Evolutionary conservation across 2,329 filamentous ascomycete genomes (phyloP).

Genomic region (Boeremia lycopersici): DNA sequence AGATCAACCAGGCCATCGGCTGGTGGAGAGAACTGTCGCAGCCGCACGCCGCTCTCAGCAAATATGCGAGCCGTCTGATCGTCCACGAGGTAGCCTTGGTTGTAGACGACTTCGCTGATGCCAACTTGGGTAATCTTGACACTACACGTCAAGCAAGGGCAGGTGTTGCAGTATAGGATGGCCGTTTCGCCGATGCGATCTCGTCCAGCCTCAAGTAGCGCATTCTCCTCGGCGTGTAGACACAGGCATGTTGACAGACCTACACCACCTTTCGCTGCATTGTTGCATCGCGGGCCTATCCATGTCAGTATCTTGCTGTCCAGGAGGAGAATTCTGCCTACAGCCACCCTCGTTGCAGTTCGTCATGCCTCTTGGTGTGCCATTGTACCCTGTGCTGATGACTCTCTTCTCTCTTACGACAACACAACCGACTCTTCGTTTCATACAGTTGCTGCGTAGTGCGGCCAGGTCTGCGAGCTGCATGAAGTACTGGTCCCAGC

Average conservation of each 20-base stretch:
- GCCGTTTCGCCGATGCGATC: conserved; percentile 84
- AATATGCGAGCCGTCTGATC: conserved; percentile 78
- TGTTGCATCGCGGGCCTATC: conserved; percentile 75
- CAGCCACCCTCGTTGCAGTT: conserved; percentile 97
- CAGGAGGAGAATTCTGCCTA: conserved; percentile 33
- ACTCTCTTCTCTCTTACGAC: conserved; percentile 85
- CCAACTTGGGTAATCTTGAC: conserved; percentile 99
- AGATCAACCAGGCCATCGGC: conserved; percentile 41
- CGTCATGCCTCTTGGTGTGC: conserved; percentile 83
- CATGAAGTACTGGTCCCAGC: conserved; percentile 99
- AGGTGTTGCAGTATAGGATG: conserved; percentile 93
- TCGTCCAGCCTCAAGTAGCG: conserved; percentile 88
- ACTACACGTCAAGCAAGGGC: conserved; percentile 94
- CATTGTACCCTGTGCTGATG: conserved; percentile 96
- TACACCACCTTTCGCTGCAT: conserved; percentile 70
- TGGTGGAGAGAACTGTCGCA: conserved; percentile 82
- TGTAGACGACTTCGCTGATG: conserved; percentile 94
- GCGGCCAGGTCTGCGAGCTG: conserved; percentile 89
- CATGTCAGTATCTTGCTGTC: not conserved
- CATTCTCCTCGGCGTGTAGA: conserved; percentile 98
- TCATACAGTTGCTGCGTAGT: conserved; percentile 96
- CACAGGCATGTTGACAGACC: conserved; percentile 87
- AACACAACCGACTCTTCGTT: conserved; percentile 92
- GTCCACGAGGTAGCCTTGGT: conserved; percentile 94
- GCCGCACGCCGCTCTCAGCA: conserved; percentile 76